Percentiles rank a stretch among this genome's conserved stretches.
Conservation (phyloP, 2,329 filamentous ascomycete species). For the Penicillium janthinellum region DNA sequence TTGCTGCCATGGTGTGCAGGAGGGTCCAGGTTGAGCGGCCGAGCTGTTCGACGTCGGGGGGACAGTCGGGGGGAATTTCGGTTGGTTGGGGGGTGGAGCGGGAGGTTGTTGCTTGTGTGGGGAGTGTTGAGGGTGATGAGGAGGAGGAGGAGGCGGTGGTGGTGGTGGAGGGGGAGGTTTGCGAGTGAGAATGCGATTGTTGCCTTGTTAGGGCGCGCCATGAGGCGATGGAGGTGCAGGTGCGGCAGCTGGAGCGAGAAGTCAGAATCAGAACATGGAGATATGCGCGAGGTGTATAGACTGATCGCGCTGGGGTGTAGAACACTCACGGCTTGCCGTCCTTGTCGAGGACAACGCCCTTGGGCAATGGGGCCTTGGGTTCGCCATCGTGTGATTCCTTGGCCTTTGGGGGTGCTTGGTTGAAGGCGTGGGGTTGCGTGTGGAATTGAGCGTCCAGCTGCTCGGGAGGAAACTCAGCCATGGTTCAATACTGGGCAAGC, state of each 20-base stretch:
- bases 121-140: conserved; percentile 11
- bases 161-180: conserved; percentile 17
- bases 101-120: conserved; percentile 42
- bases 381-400: conserved; percentile 28
- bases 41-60: conserved; percentile 83
- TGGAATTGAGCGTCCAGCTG: conserved; percentile 22
- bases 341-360: conserved; percentile 53
- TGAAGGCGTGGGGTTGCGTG: conserved; percentile 9
- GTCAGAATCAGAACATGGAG: neutral
- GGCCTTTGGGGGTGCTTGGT: conserved; percentile 16
- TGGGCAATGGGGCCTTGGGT: conserved; percentile 39
- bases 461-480: conserved; percentile 27
- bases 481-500: neutral
- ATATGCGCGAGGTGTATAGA: neutral
- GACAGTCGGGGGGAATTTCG: conserved; percentile 66
- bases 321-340: conserved; percentile 53
- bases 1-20: conserved; percentile 85
- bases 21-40: conserved; percentile 92
- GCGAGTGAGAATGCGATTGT: conserved; percentile 22
- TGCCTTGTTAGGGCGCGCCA: conserved; percentile 50
- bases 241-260: conserved; percentile 45
- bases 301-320: neutral
- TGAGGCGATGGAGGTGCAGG: conserved; percentile 51
- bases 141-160: conserved; percentile 2
- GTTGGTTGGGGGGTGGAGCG: conserved; percentile 34